Conservation (phyloP, 2,329 filamentous ascomycete genomes). For the Botrytis tulipae region DNA sequence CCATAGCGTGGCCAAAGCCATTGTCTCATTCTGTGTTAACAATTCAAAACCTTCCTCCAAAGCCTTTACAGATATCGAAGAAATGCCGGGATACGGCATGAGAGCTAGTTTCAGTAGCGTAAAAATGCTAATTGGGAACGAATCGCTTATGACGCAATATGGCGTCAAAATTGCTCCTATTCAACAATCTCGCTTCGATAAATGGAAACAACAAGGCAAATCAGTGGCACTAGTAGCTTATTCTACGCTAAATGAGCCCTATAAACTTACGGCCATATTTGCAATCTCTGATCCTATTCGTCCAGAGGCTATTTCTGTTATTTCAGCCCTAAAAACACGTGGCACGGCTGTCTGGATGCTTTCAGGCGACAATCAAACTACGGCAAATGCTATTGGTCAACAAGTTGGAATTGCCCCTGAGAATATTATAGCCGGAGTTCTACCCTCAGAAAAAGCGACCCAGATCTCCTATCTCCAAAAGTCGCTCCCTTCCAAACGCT, state of each 20-base stretch:
- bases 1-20: conserved; percentile 71
- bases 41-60: conserved; percentile 25
- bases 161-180: conserved; percentile 42
- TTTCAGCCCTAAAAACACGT: conserved; percentile 60
- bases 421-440: conserved; percentile 84
- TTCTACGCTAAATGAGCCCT: conserved; percentile 33
- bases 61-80: conserved; percentile 52
- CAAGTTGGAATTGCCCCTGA: conserved; percentile 68
- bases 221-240: conserved; percentile 53
- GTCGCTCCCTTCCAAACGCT: conserved; percentile 27
- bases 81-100: conserved; percentile 70
- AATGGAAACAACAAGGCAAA: conserved; percentile 63
- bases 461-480: conserved; percentile 63
- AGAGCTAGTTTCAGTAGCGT: conserved; percentile 51
- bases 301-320: conserved; percentile 64
- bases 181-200: conserved; percentile 44
- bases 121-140: conserved; percentile 69
- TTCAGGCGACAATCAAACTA: conserved; percentile 85
- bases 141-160: conserved; percentile 60
- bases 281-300: conserved; percentile 81
- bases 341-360: conserved; percentile 86
- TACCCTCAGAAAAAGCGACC: conserved; percentile 78
- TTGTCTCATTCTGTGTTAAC: conserved; percentile 59
- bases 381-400: conserved; percentile 73
- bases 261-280: conserved; percentile 62